Percentiles rank a stretch among this genome's conserved stretches.
phyloP scores from a whole-genome alignment of 805 yeast species.

The Myxozyma geophila region DNA sequence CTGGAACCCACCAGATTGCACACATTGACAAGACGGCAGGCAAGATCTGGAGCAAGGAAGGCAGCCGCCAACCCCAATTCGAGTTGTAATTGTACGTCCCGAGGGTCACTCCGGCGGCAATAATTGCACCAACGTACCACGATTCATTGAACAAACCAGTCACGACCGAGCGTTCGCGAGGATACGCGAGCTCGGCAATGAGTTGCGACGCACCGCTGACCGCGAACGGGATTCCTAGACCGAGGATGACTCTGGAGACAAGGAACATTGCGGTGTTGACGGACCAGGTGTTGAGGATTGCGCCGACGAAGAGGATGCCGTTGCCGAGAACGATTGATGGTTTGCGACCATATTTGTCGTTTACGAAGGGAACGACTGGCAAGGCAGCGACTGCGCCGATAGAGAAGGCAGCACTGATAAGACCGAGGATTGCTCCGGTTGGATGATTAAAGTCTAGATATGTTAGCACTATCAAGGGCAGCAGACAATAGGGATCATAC shows the following conservation, averaged over 20 bases:
- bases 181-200: constrained; percentile 24
- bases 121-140: constrained; percentile 60
- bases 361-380: neutral
- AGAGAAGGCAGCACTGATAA: constrained; percentile 40
- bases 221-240: constrained; percentile 23
- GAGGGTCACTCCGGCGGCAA: constrained; percentile 26
- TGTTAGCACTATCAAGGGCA: neutral
- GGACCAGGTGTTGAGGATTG: constrained; percentile 34
- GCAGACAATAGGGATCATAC: neutral
- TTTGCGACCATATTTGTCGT: constrained; percentile 53
- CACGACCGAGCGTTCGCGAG: constrained; percentile 37
- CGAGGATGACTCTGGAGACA: constrained; percentile 25
- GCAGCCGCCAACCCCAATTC: constrained; percentile 45
- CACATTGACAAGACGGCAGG: constrained; percentile 46
- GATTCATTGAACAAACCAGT: constrained; percentile 55
- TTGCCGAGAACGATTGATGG: constrained; percentile 38
- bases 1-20: constrained; percentile 51
- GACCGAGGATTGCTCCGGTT: constrained; percentile 48
- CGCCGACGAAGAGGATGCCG: constrained; percentile 21
- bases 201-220: constrained; percentile 13
- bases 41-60: constrained; percentile 49
- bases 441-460: constrained; percentile 47
- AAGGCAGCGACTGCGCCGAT: constrained; percentile 9
- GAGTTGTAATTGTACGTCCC: constrained; percentile 29
- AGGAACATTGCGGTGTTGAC: constrained; percentile 28